Conservation (phyloP, 257 asterid genomes). For the Henckelia pumila region DNA sequence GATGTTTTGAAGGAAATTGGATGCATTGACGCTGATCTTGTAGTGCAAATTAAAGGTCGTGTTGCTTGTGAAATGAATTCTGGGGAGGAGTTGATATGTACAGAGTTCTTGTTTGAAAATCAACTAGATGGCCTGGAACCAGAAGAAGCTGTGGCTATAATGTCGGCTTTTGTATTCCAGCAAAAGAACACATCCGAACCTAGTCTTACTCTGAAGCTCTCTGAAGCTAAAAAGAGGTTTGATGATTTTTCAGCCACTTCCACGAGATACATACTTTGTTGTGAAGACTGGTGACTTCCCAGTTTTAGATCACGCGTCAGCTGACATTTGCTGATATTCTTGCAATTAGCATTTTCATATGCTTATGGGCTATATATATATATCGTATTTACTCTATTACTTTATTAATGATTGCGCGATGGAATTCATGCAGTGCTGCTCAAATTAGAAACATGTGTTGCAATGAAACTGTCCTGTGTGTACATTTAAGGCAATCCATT, state of each 20-base stretch:
- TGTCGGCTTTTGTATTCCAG: constrained; percentile 99
- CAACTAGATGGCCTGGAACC: constrained; percentile 94
- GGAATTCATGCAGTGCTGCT: no score
- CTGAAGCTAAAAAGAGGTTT: constrained; percentile 74
- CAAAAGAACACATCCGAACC: constrained; percentile 83
- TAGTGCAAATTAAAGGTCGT: constrained; percentile 96
- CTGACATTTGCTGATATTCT: background rate
- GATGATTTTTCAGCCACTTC: constrained; percentile 16
- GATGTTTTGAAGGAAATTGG: constrained; percentile 92
- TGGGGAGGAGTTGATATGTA: constrained; percentile 95
- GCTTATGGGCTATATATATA: background rate
- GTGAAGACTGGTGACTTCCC: constrained; percentile 6
- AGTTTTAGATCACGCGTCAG: background rate
- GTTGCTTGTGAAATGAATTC: constrained; percentile 99
- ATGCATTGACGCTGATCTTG: constrained; percentile 85
- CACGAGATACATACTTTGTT: background rate
- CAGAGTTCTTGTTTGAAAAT: constrained; percentile 96
- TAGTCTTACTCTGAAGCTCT: constrained; percentile 81
- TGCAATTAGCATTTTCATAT: background rate
- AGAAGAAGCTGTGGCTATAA: constrained; percentile 97
- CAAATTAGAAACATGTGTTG: constrained; percentile 15
- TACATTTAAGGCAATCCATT: no score
- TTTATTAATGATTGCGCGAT: background rate
- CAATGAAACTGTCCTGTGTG: no score
- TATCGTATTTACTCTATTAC: background rate